A percentile compares a stretch with the other conserved stretches of the same genome.
phyloP scores from a whole-genome alignment of 306 rosid species.

The Quercus aquifolioides region DNA sequence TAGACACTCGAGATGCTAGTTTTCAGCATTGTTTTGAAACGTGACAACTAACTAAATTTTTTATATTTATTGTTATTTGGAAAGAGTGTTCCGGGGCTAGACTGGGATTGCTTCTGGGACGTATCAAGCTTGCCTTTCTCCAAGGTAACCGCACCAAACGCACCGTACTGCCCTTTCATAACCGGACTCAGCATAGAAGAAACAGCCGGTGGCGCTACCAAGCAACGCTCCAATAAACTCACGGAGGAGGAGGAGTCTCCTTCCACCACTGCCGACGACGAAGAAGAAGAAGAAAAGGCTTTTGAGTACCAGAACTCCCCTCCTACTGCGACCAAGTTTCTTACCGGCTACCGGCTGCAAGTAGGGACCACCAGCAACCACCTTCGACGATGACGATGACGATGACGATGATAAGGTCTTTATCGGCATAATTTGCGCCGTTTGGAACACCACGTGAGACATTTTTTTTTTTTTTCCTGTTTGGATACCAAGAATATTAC shows the following conservation, averaged over 20 bases:
- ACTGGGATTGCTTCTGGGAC: conserved; percentile 61
- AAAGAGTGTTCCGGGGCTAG: too few species aligned
- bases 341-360: conserved; percentile 12
- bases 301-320: conserved; percentile 23
- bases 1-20: too few species aligned
- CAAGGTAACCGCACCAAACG: conserved; percentile 76
- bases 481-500: too few species aligned
- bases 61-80: too few species aligned
- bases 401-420: conserved; percentile 22
- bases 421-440: conserved; percentile 66
- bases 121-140: conserved; percentile 84
- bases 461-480: conserved; percentile 1
- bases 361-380: conserved; percentile 12
- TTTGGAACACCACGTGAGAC: conserved; percentile 61
- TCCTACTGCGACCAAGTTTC: neutral
- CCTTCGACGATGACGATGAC: conserved; percentile 8
- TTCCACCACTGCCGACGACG: conserved; percentile 33
- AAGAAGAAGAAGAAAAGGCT: conserved; percentile 35
- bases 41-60: too few species aligned
- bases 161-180: conserved; percentile 75
- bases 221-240: conserved; percentile 56
- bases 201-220: conserved; percentile 29
- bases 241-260: conserved; percentile 19
- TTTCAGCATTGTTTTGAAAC: too few species aligned
- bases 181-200: conserved; percentile 33